These are phyloP conservation scores for Elsinoe fawcettii DNA, from an alignment of 2,329 filamentous ascomycete species.

Conservation along the genomic window DNA sequence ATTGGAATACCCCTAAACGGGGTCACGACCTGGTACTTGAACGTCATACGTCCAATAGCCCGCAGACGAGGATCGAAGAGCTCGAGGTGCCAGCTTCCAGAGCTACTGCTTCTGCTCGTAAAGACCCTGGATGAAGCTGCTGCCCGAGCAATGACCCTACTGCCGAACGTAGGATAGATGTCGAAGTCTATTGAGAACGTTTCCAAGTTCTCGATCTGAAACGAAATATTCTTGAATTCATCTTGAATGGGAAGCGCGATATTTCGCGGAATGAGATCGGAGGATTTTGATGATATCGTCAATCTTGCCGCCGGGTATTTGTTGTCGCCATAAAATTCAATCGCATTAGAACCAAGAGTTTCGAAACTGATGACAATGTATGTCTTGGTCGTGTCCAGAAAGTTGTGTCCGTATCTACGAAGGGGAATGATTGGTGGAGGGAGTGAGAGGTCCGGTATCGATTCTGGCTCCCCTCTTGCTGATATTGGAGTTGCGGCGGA, in stretches of 20 bases:
- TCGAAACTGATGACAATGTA: conserved; percentile 91
- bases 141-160: conserved; percentile 93
- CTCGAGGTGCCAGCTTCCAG: conserved; percentile 74
- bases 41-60: conserved; percentile 87
- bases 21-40: conserved; percentile 93
- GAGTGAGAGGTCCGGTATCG: conserved; percentile 83
- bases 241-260: conserved; percentile 93
- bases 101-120: conserved; percentile 63
- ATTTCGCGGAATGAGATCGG: conserved; percentile 92
- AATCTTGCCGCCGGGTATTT: conserved; percentile 92
- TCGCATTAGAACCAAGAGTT: conserved; percentile 61
- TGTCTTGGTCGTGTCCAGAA: conserved; percentile 85
- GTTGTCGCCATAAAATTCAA: conserved; percentile 93
- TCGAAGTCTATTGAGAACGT: conserved; percentile 95
- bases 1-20: conserved; percentile 86
- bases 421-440: conserved; percentile 94
- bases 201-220: conserved; percentile 90
- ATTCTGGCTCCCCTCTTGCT: conserved; percentile 60
- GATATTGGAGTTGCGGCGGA: conserved; percentile 48
- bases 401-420: conserved; percentile 93
- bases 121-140: conserved; percentile 87
- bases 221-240: conserved; percentile 85
- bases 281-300: conserved; percentile 93
- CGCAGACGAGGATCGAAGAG: conserved; percentile 86
- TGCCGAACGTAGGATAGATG: conserved; percentile 93